phyloP scores from a whole-genome alignment of 805 yeast genomes.

The Wickerhamiella spandovensis region DNA sequence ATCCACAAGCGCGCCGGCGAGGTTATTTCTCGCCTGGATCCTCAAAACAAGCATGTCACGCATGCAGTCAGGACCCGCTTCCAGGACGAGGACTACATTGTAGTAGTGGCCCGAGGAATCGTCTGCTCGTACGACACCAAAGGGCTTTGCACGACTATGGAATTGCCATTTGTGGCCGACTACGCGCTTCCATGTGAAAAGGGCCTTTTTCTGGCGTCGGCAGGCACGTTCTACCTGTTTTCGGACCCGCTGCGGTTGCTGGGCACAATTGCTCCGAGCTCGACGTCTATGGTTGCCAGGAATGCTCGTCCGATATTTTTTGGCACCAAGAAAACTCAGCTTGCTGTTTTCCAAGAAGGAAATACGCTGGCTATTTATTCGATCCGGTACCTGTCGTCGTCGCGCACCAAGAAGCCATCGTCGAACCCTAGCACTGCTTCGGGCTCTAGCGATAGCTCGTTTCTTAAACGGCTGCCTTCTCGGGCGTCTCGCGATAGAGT shows the following conservation, averaged over 20 bases:
- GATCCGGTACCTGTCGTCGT: constrained; percentile 30
- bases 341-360: constrained; percentile 40
- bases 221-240: constrained; percentile 43
- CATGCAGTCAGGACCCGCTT: constrained; percentile 52
- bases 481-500: background rate
- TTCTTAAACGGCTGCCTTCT: constrained; percentile 4
- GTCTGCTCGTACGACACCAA: constrained; percentile 49
- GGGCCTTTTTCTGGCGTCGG: constrained; percentile 45
- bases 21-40: background rate
- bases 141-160: constrained; percentile 46
- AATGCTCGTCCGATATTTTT: constrained; percentile 44
- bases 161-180: constrained; percentile 55
- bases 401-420: background rate
- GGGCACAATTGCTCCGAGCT: constrained; percentile 57
- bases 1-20: background rate
- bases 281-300: constrained; percentile 49
- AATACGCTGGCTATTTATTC: constrained; percentile 41
- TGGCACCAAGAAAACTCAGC: constrained; percentile 39
- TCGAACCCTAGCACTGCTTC: background rate
- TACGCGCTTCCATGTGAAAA: constrained; percentile 50
- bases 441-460: constrained; percentile 9
- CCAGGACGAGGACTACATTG: constrained; percentile 30
- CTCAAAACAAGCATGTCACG: constrained; percentile 25
- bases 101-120: constrained; percentile 45
- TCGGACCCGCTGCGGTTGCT: constrained; percentile 65